A percentile compares a stretch with the other conserved stretches of the same genome.
Evolutionary conservation across 805 yeast genomes (phyloP).

Genomic region (Saturnispora kantuleensis): DNA sequence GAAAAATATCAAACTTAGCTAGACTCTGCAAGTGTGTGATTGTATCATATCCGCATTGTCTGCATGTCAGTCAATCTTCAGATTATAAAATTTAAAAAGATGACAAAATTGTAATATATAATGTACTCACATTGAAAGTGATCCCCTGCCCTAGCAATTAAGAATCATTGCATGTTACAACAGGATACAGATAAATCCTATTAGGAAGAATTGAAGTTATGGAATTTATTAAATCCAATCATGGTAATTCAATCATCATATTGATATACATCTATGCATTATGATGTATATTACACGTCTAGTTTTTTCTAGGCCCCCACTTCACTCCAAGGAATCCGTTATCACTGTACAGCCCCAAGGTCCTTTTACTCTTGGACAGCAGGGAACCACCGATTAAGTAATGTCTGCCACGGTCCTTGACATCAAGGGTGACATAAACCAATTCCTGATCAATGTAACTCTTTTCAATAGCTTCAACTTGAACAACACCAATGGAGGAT

Average conservation of each 20-base stretch:
- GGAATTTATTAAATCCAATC: neutral
- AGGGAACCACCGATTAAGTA: slow-evolving; percentile 58
- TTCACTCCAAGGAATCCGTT: slow-evolving; percentile 69
- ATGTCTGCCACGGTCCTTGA: slow-evolving; percentile 57
- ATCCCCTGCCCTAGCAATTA: too few species aligned
- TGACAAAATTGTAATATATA: too few species aligned
- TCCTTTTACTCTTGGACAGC: slow-evolving; percentile 20
- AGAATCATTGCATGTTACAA: too few species aligned
- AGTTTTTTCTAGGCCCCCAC: slow-evolving; percentile 68
- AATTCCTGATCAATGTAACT: slow-evolving; percentile 59
- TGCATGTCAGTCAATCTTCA: too few species aligned
- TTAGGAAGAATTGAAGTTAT: neutral
- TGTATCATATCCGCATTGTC: too few species aligned
- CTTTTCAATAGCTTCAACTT: slow-evolving; percentile 70
- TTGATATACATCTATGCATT: slow-evolving; percentile 1
- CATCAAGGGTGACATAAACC: slow-evolving; percentile 64
- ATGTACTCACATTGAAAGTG: too few species aligned
- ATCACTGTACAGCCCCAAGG: slow-evolving; percentile 17
- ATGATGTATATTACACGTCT: slow-evolving; percentile 1
- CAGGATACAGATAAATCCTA: too few species aligned
- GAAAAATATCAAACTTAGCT: too few species aligned
- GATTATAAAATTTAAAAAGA: too few species aligned
- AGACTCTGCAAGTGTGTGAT: too few species aligned
- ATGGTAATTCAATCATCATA: neutral
- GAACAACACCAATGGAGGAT: slow-evolving; percentile 55